Base-by-base conservation (phyloP, 306 rosid species). In the Glycine tomentella region DNA sequence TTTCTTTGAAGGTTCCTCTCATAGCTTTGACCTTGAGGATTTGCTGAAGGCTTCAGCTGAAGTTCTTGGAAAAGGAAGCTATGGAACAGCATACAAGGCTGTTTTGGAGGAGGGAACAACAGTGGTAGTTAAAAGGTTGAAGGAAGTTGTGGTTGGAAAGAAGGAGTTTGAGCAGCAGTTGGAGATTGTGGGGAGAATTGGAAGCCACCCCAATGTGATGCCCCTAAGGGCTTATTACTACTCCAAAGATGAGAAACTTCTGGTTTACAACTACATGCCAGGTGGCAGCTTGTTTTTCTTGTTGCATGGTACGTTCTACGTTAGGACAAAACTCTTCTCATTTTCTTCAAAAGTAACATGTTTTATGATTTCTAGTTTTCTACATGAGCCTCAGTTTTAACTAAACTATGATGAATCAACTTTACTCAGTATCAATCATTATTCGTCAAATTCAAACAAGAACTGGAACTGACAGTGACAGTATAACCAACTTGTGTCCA, bases 81-180 rank as follows among this genome's bases (percentile, higher is more conserved):
- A 84, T 73, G 97, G 97, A 44, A 93, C 97, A 50, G 92, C 97
- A 34, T 93, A 93, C 56, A 93, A 90, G 87, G 97, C 97, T 69
- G 94, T 91, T 83, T 79, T 93, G 89, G 97, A 93, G 65, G 97
- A 93, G 46, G 97, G 91, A 45, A 89, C 88, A 59, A 91, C 90
- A 1, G 95, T 91, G 77, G 97, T 90, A 8, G 97, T 93, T 55
- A 93, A 91, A 70, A 84, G 97, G 85, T 72, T 93, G 75, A 88
- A 76, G 88, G 96, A 93, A 84, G 89, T 91, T 8, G 76, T 83
- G 65, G 96, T 82, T 0, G 94, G 92, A 13, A 93, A 91, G 89
- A 88, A 69, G 82, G 97, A 93, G 74, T 93, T 93, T 83, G 96
- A 93, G 80, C 94, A 87, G 81, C 97, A 93, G 49, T 87, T 93